These are phyloP conservation scores for Tuber umbilicatum DNA, from an alignment of 495 filamentous ascomycete genomes.

Conservation along the genomic window DNA sequence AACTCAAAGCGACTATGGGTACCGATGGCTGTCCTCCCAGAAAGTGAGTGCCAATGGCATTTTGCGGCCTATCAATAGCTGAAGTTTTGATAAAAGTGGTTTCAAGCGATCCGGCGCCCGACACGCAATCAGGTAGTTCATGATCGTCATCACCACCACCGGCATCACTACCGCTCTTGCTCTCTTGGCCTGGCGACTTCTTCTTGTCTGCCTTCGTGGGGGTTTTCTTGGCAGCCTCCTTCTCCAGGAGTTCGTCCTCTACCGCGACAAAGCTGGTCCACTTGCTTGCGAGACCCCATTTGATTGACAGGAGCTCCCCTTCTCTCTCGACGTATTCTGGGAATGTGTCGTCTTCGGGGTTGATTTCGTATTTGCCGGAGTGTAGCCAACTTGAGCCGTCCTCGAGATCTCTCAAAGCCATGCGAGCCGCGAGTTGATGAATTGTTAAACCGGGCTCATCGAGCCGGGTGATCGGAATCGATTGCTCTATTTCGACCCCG, in stretches of 20 bases:
- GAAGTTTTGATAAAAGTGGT: neutral
- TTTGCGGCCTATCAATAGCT: neutral
- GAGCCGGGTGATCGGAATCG: constrained; percentile 52
- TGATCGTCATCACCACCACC: neutral
- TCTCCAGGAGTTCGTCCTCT: constrained; percentile 44
- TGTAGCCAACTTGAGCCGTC: constrained; percentile 60
- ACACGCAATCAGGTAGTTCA: neutral
- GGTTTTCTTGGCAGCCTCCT: constrained; percentile 15
- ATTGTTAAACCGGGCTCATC: constrained; percentile 46
- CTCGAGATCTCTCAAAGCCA: constrained; percentile 59
- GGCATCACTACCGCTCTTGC: neutral
- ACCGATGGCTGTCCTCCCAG: neutral
- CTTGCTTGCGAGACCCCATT: constrained; percentile 59
- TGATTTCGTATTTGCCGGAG: neutral
- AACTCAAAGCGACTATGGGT: neutral
- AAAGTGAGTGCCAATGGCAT: neutral
- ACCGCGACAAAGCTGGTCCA: constrained; percentile 65
- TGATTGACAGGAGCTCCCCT: constrained; percentile 55
- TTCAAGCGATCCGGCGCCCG: neutral
- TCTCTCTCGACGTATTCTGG: constrained; percentile 56
- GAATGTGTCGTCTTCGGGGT: constrained; percentile 46
- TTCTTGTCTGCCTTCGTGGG: neutral
- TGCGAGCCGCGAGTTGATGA: constrained; percentile 63
- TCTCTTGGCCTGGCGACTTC: neutral
- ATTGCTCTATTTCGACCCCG: constrained; percentile 52